A percentile compares a stretch with the other conserved stretches of the same genome.
These are phyloP conservation scores for Neurospora pannonica DNA, from an alignment of 495 filamentous ascomycete species.

Conservation along the genomic window DNA sequence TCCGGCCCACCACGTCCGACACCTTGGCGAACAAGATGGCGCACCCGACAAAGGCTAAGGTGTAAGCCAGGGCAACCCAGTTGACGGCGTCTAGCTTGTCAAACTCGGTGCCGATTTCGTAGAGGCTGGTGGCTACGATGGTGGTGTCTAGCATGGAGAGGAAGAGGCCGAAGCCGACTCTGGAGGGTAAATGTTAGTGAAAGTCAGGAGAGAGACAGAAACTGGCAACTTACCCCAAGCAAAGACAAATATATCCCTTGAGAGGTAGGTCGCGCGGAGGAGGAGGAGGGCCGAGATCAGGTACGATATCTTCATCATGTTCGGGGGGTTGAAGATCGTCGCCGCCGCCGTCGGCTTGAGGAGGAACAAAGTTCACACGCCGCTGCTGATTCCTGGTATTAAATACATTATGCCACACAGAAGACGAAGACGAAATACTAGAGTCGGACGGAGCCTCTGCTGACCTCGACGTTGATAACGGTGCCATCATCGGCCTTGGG, in stretches of 20 bases:
- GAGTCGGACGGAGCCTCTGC: not conserved
- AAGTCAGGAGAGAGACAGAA: not conserved
- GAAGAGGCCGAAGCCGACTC: conserved; percentile 20
- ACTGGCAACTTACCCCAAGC: not conserved
- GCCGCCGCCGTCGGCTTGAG: not conserved
- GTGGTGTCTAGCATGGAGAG: conserved; percentile 35
- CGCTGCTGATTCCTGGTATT: not conserved
- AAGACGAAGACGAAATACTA: not conserved
- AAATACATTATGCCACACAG: not conserved
- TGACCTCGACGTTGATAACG: not conserved
- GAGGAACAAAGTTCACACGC: not conserved
- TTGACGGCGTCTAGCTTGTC: conserved; percentile 24
- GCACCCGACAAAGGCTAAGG: conserved; percentile 34
- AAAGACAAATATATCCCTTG: not conserved
- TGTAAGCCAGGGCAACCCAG: conserved; percentile 40
- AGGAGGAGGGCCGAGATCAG: not conserved
- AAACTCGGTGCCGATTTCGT: conserved; percentile 34
- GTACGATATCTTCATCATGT: not conserved
- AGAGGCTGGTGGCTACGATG: conserved; percentile 38
- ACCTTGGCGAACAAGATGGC: conserved; percentile 40
- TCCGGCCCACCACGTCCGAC: conserved; percentile 44
- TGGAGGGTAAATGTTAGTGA: not conserved
- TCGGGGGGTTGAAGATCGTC: not conserved
- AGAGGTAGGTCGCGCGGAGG: not conserved
- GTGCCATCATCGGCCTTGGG: not conserved